phyloP scores from a whole-genome alignment of 2,329 filamentous ascomycete species.

The Exophiala sp. region DNA sequence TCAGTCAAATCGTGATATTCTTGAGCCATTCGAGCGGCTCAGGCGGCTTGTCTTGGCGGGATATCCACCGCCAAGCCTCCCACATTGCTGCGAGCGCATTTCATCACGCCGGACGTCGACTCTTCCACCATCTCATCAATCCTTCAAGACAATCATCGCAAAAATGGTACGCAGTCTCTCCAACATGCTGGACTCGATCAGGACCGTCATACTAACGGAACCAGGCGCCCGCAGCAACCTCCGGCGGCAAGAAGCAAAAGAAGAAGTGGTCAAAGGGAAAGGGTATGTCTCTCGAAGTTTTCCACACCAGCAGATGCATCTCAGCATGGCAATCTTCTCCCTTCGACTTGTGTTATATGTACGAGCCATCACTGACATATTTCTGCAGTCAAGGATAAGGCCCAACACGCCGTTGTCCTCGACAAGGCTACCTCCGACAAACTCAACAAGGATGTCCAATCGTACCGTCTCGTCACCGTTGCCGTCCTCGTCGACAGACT shows the following conservation, averaged over 20 bases:
- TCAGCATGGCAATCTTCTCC: neutral
- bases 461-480: slow-evolving; percentile 98
- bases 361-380: slow-evolving; percentile 1
- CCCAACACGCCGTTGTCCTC: slow-evolving; percentile 96
- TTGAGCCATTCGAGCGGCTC: too few relatives aligned
- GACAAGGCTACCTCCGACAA: slow-evolving; percentile 97
- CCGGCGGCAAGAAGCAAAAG: slow-evolving; percentile 52
- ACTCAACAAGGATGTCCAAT: slow-evolving; percentile 99
- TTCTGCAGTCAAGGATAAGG: slow-evolving; percentile 97
- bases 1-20: neutral
- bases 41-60: too few relatives aligned
- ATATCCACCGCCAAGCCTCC: neutral
- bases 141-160: slow-evolving; percentile 15
- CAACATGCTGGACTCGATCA: neutral
- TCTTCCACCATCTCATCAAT: slow-evolving; percentile 8
- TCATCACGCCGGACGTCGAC: slow-evolving; percentile 8
- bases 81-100: neutral
- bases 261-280: slow-evolving; percentile 59
- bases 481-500: slow-evolving; percentile 98
- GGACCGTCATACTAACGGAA: slow-evolving; percentile 3
- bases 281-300: slow-evolving; percentile 39
- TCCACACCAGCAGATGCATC: neutral
- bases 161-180: slow-evolving; percentile 19
- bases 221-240: slow-evolving; percentile 46
- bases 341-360: neutral